Evolutionary conservation across 768 basidiomycete genomes (phyloP).

Genomic region (Naematelia encephala): DNA sequence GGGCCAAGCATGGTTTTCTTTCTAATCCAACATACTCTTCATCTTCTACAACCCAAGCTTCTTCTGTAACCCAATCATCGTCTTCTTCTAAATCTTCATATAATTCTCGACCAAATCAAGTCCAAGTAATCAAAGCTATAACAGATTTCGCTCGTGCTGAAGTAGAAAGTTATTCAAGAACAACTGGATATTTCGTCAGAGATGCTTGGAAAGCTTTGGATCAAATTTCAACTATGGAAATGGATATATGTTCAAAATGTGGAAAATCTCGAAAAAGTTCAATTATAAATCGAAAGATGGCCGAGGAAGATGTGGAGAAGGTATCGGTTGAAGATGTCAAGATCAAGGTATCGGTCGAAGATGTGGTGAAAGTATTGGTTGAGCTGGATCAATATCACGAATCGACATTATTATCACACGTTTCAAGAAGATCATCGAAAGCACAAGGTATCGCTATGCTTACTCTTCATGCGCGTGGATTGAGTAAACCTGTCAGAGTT

Average conservation of each 20-base stretch:
- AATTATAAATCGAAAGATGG: neutral
- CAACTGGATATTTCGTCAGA: conserved; percentile 73
- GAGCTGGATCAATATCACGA: conserved; percentile 76
- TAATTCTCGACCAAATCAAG: neutral
- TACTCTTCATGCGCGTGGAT: conserved; percentile 78
- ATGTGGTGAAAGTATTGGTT: conserved; percentile 49
- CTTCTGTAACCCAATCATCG: neutral
- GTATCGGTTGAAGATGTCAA: conserved; percentile 52
- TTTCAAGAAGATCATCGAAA: conserved; percentile 78
- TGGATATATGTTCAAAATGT: neutral
- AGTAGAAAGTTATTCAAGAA: conserved; percentile 66
- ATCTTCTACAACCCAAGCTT: neutral
- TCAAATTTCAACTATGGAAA: too few species aligned
- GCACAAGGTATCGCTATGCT: conserved; percentile 90
- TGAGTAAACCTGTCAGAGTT: conserved; percentile 59
- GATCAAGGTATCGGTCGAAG: neutral
- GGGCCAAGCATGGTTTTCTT: conserved; percentile 75
- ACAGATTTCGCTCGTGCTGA: conserved; percentile 32
- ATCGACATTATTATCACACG: conserved; percentile 81
- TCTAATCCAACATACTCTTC: conserved; percentile 5
- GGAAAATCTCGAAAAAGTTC: neutral
- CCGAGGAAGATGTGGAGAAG: neutral
- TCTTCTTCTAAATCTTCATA: neutral
- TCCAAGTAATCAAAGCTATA: conserved; percentile 10
- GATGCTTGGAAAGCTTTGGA: conserved; percentile 55